Percentiles rank a stretch among this genome's conserved stretches.
These are phyloP conservation scores for Scleroderma citrinum DNA, from an alignment of 768 basidiomycete genomes.

Conservation along the genomic window DNA sequence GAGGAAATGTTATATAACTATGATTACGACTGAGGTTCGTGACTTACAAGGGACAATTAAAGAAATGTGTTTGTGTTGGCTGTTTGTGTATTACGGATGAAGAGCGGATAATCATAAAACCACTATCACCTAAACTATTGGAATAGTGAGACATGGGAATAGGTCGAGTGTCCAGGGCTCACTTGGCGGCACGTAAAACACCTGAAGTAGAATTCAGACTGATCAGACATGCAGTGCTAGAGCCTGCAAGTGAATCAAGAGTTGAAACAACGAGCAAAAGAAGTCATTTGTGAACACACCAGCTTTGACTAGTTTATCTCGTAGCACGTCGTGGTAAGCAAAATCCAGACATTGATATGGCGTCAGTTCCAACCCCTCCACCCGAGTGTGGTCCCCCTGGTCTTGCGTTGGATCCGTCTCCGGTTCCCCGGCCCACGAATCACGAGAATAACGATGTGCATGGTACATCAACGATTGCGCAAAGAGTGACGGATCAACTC, in stretches of 20 bases:
- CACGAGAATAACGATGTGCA: conserved; percentile 63
- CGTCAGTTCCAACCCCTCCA: conserved; percentile 65
- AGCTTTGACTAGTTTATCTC: conserved; percentile 55
- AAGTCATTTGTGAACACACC: conserved; percentile 32
- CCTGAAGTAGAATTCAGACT: conserved; percentile 73
- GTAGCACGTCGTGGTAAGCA: conserved; percentile 64
- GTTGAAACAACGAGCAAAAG: background rate
- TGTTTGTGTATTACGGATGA: conserved; percentile 52
- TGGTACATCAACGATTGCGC: conserved; percentile 90
- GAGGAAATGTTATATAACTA: background rate
- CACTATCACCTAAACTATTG: conserved; percentile 71
- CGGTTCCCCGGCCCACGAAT: conserved; percentile 79
- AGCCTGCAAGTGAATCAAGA: conserved; percentile 41
- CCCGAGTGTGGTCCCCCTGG: conserved; percentile 56
- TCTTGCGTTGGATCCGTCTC: conserved; percentile 75
- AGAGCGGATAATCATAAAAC: conserved; percentile 65
- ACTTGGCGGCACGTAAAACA: conserved; percentile 74
- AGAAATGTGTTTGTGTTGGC: conserved; percentile 28
- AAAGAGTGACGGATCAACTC: conserved; percentile 85
- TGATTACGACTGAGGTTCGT: background rate
- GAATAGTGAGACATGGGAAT: conserved; percentile 2
- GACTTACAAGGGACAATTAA: conserved; percentile 29
- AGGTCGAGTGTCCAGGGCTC: conserved; percentile 17
- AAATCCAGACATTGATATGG: conserved; percentile 66
- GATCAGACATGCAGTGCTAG: conserved; percentile 77